Base-by-base conservation (phyloP, 371 early-diverging fungal genomes). In the Umbelopsis sp. region DNA sequence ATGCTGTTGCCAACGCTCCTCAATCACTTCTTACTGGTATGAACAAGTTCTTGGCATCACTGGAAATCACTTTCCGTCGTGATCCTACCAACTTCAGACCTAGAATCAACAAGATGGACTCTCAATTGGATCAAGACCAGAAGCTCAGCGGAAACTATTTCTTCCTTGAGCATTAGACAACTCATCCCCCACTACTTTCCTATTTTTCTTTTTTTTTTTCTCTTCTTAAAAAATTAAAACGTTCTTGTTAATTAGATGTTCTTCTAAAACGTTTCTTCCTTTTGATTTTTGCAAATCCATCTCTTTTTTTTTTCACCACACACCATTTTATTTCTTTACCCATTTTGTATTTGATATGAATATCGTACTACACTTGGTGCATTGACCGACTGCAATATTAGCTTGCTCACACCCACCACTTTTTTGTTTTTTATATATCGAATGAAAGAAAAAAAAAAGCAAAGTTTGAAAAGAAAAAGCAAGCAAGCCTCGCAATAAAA, bases 71-170 rank as follows among this genome's bases (percentile, higher is more conserved):
- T 18, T 99, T 99, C 95, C 94, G 99, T 81, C 93, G 99, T 77
- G 99, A 99, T 83, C 96, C 98, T 41, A 92, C 94, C 75, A 99
- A 99, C 90, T 97, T 84, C 90, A 91, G 99, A 70, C 99, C 99
- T 44, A 89, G 99, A 79, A 98, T 99, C 85, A 99, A 99, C 94
- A 99, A 98, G 91, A 70, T 85, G 44, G 96, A 97, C 66, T 99
- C 99, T 62, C 89, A 94, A 63, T 97, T 97, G 88, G 99, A 99
- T 81, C 94, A 92, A 84, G 99, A 99, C 76, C 99, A 99, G 86
- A 99, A 99, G 90, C 78, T 91, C 50, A 80, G 83, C 64, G 96
- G 96, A 70, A 95, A 96, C 82, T 98, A 92, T 77, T 98, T 97
- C 86, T 97, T 96, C 88, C 83, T 93, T 76, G 95, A 93, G 73